Evolutionary conservation across 2,329 filamentous ascomycete genomes (phyloP), one percentile per base, ranked within the genome.

Genomic region (Phialophora tarda): DNA sequence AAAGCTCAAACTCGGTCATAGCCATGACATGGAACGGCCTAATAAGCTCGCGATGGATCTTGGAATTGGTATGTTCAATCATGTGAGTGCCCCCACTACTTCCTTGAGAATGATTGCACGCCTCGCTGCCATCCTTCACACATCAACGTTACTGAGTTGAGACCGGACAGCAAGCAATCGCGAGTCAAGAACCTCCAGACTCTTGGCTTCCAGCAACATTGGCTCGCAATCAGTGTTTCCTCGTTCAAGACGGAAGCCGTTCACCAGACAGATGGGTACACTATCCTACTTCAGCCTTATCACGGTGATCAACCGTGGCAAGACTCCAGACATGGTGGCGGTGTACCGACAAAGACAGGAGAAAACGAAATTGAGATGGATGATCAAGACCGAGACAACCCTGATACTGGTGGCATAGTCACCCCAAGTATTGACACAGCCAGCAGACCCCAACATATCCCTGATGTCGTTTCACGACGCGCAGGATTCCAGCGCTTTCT

Each of bases 11-110:
- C 63, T 64, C 80, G 3, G 71, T 82, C 17, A 77, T 72, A 24
- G 50, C 81, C 0, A 8, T 71, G n/a, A 78, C 74, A 64, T 83
- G 81, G 81, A 75, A 74, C 30, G 81, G 80, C 0, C 63, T 82
- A 21, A 75, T 82, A 38, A 73, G 78, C 8, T 67, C 75, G 4
- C 68, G 70, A 17, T 83, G 81, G 80, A 75, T 80, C 8, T 74
- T 73, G 60, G 67, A 75, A 24, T 32, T 83, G 32, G 74, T 73
- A 4, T 66, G 64, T 28, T 44, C 65, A 24, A 47, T 72, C 30
- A 66, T 72, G 68, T 71, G 57, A 62, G 70, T 66, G 11, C 26
- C 12, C 24, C 48, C 21, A 17, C 8, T 30, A 23, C 44, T n/a
- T 7, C 4, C 6, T 1, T 32, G n/a, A 26, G 34, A 53, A 3